These are phyloP conservation scores for Didymella keratinophila DNA, from an alignment of 2,329 filamentous ascomycete species.

Conservation along the genomic window DNA sequence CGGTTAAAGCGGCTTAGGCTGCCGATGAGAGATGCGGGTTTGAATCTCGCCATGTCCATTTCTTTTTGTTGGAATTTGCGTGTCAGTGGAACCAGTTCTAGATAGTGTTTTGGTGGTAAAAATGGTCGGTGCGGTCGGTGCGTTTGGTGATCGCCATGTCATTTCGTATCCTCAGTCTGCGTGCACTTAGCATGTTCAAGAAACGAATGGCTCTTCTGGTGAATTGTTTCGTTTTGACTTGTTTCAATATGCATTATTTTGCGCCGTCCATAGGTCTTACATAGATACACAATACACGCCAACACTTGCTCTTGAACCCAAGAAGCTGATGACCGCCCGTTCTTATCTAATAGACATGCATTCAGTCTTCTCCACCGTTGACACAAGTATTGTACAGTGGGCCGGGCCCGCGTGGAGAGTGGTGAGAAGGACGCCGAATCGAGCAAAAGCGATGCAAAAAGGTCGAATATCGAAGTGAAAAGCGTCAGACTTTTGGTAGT, in stretches of 20 bases:
- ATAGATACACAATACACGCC: conserved; percentile 21
- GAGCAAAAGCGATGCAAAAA: conserved; percentile 26
- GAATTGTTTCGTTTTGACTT: conserved; percentile 1
- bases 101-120: no score
- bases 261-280: conserved; percentile 20
- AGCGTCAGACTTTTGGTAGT: neutral
- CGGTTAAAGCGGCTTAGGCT: neutral
- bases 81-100: no score
- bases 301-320: conserved; percentile 8
- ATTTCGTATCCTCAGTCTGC: no score
- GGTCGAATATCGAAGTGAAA: conserved; percentile 21
- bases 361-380: conserved; percentile 11
- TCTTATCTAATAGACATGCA: conserved; percentile 17
- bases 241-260: conserved; percentile 23
- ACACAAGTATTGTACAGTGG: conserved; percentile 33
- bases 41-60: neutral
- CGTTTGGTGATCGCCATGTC: no score
- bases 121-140: neutral
- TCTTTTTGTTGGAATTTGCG: no score
- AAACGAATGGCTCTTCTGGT: no score
- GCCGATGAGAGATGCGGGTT: neutral
- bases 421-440: conserved; percentile 27
- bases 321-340: conserved; percentile 14
- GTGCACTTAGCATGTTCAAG: no score
- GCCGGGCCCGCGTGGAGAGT: conserved; percentile 26